Conservation (phyloP, 108 stramenopile genomes). For the Aurantiochytrium sp. region DNA sequence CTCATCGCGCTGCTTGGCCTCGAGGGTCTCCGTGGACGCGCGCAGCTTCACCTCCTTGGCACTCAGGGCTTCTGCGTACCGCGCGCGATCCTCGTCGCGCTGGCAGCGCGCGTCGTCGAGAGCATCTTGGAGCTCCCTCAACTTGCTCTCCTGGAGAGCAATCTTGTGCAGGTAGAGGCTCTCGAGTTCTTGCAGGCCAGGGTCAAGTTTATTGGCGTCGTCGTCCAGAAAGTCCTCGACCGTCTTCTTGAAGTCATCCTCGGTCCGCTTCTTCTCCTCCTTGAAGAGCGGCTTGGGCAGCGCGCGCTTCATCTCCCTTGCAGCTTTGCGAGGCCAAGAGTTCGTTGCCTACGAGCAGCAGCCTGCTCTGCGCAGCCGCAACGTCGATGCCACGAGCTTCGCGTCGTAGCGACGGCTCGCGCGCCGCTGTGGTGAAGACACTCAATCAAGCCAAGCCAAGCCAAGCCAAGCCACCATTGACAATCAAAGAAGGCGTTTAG, state of each 20-base stretch:
- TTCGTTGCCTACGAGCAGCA: too few species aligned
- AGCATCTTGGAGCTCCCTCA: not conserved
- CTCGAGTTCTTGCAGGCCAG: not conserved
- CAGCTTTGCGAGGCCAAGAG: too few species aligned
- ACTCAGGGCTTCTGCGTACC: not conserved
- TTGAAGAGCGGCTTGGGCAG: too few species aligned
- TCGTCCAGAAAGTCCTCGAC: not conserved
- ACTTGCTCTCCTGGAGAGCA: not conserved
- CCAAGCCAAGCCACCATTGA: too few species aligned
- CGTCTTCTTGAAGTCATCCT: not conserved
- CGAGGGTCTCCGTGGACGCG: not conserved
- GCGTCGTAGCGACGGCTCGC: too few species aligned
- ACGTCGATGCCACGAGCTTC: too few species aligned
- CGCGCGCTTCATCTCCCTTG: too few species aligned
- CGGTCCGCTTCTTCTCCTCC: too few species aligned
- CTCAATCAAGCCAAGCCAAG: too few species aligned
- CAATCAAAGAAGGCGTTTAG: too few species aligned
- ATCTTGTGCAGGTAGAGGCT: not conserved
- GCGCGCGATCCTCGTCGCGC: not conserved
- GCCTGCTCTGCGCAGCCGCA: too few species aligned
- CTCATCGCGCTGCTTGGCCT: not conserved
- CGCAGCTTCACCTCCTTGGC: not conserved
- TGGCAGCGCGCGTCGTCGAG: not conserved
- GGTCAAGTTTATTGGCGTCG: not conserved
- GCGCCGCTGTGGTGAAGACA: too few species aligned